Evolutionary conservation across 2,329 filamentous ascomycete genomes (phyloP), one percentile per base, ranked within the genome.

Genomic region (Paraphaeosphaeria sporulosa): DNA sequence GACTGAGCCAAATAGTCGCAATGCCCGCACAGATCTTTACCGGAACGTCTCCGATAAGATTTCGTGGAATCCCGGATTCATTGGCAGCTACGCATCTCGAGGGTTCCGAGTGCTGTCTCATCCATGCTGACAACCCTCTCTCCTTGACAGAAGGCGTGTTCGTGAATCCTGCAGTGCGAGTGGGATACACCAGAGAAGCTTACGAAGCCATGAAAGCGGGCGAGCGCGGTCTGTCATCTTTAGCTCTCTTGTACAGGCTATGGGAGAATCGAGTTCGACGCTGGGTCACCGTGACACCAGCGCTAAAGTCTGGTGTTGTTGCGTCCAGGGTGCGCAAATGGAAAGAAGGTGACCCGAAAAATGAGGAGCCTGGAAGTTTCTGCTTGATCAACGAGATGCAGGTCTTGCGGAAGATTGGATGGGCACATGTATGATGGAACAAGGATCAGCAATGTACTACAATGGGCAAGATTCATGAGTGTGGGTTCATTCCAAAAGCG

Each of bases 31-130:
- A 53, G n/a, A 57, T 58, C 15, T 69, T 67, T 38, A 27, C 47
- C 61, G 65, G 56, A 17, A 42, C 53, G 4, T 48, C 71, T 9
- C 68, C 76, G 0, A 79, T 90, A 0, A 80, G 76, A 15, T 91
- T 91, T 74, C 85, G 89, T 12, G 88, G 83, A 4, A 80, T 90
- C 27, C 71, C 85, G 0, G 89, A 91, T 69, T 83, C 82, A 7
- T 83, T 94, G 1, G 82, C 83, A 0, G 59, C 64, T 2, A 70
- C 80, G 25, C 89, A 91, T 70, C 80, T 93, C 30, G 91, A 93
- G 75, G 90, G 83, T n/a, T 90, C 87, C 17, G 90, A 93, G 76
- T 93, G 90, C 79, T 93, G 91, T 74, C 84, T 93, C 58, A 87
- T 92, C 58, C 89, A 92, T 71, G 85, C 86, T 3, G 90, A 92